A percentile compares a stretch with the other conserved stretches of the same genome.
phyloP scores from a whole-genome alignment of 1,284 basidiomycete genomes.

The Bondarzewia mesenterica region DNA sequence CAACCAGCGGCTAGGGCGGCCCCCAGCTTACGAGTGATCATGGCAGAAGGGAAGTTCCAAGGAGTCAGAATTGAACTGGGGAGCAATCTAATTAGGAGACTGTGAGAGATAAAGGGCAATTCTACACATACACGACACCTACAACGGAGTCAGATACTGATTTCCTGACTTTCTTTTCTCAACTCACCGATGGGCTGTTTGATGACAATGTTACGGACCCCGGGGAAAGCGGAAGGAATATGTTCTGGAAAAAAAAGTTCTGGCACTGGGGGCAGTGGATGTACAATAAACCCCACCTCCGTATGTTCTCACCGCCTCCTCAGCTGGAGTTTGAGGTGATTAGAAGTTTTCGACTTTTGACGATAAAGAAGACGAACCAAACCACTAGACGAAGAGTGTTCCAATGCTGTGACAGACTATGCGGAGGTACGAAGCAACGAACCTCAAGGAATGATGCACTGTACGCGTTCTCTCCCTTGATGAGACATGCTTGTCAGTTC shows the following conservation, averaged over 20 bases:
- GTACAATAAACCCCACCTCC: slow-evolving; percentile 39
- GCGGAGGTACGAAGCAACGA: slow-evolving; percentile 21
- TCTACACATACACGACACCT: slow-evolving; percentile 51
- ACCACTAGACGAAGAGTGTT: slow-evolving; percentile 56
- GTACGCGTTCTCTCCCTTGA: slow-evolving; percentile 71
- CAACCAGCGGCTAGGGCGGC: slow-evolving; percentile 93
- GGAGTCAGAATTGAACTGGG: slow-evolving; percentile 69
- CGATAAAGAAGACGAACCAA: slow-evolving; percentile 42
- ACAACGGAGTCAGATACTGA: slow-evolving; percentile 1
- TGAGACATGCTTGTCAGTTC: not conserved
- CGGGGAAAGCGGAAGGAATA: slow-evolving; percentile 71
- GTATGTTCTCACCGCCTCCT: slow-evolving; percentile 81
- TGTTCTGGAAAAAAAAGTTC: slow-evolving; percentile 42
- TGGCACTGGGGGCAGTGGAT: not conserved
- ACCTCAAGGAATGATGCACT: slow-evolving; percentile 84
- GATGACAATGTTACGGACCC: slow-evolving; percentile 81
- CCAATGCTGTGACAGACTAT: too few relatives aligned
- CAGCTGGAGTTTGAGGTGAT: slow-evolving; percentile 64
- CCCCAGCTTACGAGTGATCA: slow-evolving; percentile 86
- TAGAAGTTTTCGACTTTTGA: too few relatives aligned
- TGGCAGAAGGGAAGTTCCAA: slow-evolving; percentile 93
- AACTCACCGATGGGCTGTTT: slow-evolving; percentile 85
- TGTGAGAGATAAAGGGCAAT: not conserved
- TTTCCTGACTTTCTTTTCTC: too few relatives aligned
- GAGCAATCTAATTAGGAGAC: not conserved